These are phyloP conservation scores for Ulota crispa DNA, from an alignment of 225 moss, liverwort and hornwort species.

Conservation along the genomic window DNA sequence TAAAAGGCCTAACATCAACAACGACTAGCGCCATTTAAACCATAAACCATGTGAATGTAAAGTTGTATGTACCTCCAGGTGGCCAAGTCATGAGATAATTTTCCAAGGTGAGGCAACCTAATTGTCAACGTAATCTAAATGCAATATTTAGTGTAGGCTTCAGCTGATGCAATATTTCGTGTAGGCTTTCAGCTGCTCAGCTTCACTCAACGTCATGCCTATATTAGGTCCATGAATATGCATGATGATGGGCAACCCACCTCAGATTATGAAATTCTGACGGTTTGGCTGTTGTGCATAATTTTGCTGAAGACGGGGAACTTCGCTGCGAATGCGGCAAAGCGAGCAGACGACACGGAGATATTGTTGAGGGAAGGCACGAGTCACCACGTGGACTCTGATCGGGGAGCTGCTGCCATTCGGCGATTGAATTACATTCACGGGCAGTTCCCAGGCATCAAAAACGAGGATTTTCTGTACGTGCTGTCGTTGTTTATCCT, in stretches of 20 bases:
- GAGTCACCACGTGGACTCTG: slow-evolving; percentile 41
- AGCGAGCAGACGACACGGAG: slow-evolving; percentile 50
- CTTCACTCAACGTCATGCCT: not conserved
- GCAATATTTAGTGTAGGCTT: too few species aligned
- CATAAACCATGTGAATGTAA: too few species aligned
- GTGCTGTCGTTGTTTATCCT: slow-evolving; percentile 36
- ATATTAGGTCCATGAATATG: not conserved
- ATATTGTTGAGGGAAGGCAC: slow-evolving; percentile 34
- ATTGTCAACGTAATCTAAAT: too few species aligned
- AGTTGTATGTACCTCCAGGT: too few species aligned
- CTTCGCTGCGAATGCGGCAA: slow-evolving; percentile 25
- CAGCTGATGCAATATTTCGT: too few species aligned
- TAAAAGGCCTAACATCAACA: too few species aligned
- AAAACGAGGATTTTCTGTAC: slow-evolving; percentile 39
- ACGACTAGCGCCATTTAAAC: too few species aligned
- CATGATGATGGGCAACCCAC: not conserved
- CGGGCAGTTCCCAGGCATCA: slow-evolving; percentile 35
- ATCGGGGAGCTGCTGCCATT: slow-evolving; percentile 36
- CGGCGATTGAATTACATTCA: slow-evolving; percentile 50
- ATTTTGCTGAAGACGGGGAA: slow-evolving; percentile 11
- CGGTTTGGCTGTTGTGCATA: not conserved
- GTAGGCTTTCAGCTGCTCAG: not conserved
- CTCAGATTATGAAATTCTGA: not conserved
- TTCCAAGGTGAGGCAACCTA: too few species aligned
- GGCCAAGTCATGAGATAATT: too few species aligned